These are phyloP conservation scores for Clausena lansium DNA, from an alignment of 345 rosid genomes.

Conservation along the genomic window DNA sequence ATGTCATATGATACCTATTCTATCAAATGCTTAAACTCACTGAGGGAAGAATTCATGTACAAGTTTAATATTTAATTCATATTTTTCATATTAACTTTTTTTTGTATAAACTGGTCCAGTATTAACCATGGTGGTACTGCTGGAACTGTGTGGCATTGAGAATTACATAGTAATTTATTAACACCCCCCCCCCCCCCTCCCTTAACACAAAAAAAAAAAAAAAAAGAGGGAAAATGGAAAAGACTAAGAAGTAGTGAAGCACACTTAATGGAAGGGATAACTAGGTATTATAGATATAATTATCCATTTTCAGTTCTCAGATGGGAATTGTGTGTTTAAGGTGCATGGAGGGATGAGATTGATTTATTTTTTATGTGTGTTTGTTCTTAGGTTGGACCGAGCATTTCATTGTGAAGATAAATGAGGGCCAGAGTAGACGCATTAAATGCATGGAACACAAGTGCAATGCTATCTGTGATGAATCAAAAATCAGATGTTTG, in stretches of 20 bases:
- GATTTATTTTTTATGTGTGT: background rate
- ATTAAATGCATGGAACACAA: constrained; percentile 40
- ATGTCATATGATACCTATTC: background rate
- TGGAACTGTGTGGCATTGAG: constrained; percentile 1
- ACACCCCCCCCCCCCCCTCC: too few relatives aligned
- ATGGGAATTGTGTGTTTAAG: background rate
- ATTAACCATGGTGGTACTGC: background rate
- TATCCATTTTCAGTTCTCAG: background rate
- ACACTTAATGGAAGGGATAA: background rate
- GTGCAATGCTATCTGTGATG: constrained; percentile 44
- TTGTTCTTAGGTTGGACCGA: constrained; percentile 39
- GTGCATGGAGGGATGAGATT: background rate
- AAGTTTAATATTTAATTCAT: background rate
- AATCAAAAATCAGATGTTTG: constrained; percentile 30
- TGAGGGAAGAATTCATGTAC: background rate
- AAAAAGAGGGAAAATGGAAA: background rate
- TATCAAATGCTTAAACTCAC: background rate
- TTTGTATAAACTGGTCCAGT: background rate
- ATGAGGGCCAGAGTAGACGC: constrained; percentile 43
- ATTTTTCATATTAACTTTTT: background rate
- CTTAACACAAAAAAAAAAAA: background rate
- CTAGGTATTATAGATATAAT: background rate
- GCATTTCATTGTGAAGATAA: constrained; percentile 44
- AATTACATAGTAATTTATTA: background rate
- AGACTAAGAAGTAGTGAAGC: background rate